Evolutionary conservation across 371 early-diverging fungal genomes (phyloP), one percentile per base, ranked within the genome.

Genomic region (Haplosporangium sp.): DNA sequence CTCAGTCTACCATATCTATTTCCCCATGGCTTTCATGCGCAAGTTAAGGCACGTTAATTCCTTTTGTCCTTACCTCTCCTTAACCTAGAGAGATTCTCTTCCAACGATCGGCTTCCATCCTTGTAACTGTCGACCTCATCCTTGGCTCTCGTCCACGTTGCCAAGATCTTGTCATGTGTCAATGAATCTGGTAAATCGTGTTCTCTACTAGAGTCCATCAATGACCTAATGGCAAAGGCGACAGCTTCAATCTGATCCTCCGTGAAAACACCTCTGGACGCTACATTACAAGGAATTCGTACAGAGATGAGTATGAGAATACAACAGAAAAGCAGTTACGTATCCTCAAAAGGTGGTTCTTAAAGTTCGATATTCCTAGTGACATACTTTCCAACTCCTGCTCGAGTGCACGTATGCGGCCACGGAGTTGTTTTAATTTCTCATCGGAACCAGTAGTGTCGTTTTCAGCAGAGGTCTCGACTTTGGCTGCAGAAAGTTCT

Each of bases 81-180:
- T 20, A 68, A 43, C 16, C 62, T 61, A 1, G 68, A 68, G 41
- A 68, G 51, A 41, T 61, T 68, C 8, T 68, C 68, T 29, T 68
- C 68, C 40, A 68, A 21, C 2, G 68, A 61, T 23, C 62, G 55
- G 62, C 62, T 68, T 38, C 68, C 68, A 48, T 68, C 68, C 55
- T 61, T 61, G 57, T 68, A 68, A 20, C 68, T 68, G 36, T 61
- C 55, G 3, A 68, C 61, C 45, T 68, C 68, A 42, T 68, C 68
- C 50, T 61, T 68, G 48, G 62, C 62, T 47, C 68, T 45, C 42
- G 61, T 68, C 68, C 68, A 68, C 10, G 68, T 59, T 8, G 68
- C 68, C 55, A 68, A 18, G 40, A 62, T 62, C 37, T 42, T 68
- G 50, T 68, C 68, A 10, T 51, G 45, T 20, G 54, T 40, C 48